phyloP scores from a whole-genome alignment of 2,329 filamentous ascomycete genomes.

The Metarhizium album region DNA sequence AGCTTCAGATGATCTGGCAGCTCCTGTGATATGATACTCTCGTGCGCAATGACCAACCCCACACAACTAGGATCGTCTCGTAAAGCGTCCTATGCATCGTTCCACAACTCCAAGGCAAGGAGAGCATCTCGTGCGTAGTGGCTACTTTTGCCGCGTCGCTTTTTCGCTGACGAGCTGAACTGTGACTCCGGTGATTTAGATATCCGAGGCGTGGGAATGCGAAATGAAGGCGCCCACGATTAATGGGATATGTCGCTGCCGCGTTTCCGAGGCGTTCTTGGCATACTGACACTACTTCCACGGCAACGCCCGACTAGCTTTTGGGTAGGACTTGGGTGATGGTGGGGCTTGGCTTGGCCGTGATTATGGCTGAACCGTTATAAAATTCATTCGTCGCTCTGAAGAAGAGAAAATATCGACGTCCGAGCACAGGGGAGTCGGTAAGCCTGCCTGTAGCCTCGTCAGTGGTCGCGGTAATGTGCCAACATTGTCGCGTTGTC shows the following conservation, averaged over 20 bases:
- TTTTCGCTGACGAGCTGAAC: background rate
- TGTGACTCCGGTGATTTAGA: slow-evolving; percentile 2
- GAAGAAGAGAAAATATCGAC: background rate
- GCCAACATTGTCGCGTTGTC: background rate
- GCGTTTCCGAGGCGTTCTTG: background rate
- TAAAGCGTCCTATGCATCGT: slow-evolving; percentile 22
- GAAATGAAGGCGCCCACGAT: background rate
- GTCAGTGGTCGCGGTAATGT: background rate
- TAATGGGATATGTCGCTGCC: background rate
- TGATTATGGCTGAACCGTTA: background rate
- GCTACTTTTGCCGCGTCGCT: background rate
- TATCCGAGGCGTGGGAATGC: background rate
- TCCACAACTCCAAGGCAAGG: slow-evolving; percentile 21
- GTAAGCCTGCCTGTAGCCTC: background rate
- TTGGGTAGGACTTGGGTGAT: background rate
- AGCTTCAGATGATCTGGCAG: slow-evolving; percentile 22
- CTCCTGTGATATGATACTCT: slow-evolving; percentile 24
- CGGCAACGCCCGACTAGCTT: slow-evolving; percentile 10
- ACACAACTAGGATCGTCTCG: slow-evolving; percentile 18
- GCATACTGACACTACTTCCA: slow-evolving; percentile 2
- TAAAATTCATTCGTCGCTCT: background rate
- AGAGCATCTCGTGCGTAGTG: slow-evolving; percentile 1
- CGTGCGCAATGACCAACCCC: slow-evolving; percentile 24
- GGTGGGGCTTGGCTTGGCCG: background rate
- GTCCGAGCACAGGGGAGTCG: background rate